A percentile compares a stretch with the other conserved stretches of the same genome.
Evolutionary conservation across 2,329 filamentous ascomycete genomes (phyloP).

Genomic region (Xylariaceae sp.): DNA sequence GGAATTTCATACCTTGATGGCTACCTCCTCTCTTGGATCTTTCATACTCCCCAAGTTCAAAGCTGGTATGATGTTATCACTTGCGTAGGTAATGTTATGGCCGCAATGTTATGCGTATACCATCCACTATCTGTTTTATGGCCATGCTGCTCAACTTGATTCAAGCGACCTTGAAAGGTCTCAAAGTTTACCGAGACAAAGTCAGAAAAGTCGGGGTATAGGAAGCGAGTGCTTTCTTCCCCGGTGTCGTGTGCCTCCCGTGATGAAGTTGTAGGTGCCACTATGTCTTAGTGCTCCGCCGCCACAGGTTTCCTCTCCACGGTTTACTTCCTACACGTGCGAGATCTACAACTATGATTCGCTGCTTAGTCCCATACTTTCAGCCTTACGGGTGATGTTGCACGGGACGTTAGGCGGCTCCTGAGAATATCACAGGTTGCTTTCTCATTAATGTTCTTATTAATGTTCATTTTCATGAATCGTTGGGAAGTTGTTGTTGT

Average conservation of each 20-base stretch:
- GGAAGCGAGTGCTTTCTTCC: neutral
- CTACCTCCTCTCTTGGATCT: neutral
- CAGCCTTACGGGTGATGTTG: constrained; percentile 17
- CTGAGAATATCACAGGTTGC: neutral
- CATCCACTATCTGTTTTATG: neutral
- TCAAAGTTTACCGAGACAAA: neutral
- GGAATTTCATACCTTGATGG: neutral
- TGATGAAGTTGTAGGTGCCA: neutral
- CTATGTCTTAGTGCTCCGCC: constrained; percentile 11
- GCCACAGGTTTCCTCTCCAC: neutral
- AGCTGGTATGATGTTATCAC: no score
- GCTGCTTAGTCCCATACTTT: constrained; percentile 20
- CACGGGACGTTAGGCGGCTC: neutral
- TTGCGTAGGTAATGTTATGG: no score
- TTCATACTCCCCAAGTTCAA: neutral
- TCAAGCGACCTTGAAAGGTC: neutral
- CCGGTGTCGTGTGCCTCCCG: neutral
- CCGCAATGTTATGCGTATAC: no score
- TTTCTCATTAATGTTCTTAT: neutral
- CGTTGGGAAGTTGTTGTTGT: neutral
- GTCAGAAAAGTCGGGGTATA: neutral
- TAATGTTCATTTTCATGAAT: neutral
- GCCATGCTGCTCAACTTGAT: neutral
- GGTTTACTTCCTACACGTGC: constrained; percentile 29
- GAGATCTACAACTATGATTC: constrained; percentile 31